A percentile compares a stretch with the other conserved stretches of the same genome.
Conservation (phyloP, 129 eudicot genomes). For the Chrysanthemum makinoi region DNA sequence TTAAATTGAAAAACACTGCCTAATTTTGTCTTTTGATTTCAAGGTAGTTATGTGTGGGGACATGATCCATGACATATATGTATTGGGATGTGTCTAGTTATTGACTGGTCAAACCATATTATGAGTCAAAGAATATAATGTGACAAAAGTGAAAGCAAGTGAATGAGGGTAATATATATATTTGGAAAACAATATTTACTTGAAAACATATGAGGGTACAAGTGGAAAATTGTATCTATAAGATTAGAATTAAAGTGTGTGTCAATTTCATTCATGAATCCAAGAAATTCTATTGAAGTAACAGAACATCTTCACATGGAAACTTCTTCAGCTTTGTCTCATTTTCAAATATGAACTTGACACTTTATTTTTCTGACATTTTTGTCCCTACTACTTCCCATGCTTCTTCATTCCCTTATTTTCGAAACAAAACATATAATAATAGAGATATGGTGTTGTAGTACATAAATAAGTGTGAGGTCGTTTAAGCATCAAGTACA, state of each 20-base stretch:
- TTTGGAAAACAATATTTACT: not conserved
- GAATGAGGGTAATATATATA: constrained; percentile 18
- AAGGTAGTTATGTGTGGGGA: constrained; percentile 38
- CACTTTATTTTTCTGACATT: constrained; percentile 37
- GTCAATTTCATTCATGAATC: constrained; percentile 27
- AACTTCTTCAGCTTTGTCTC: constrained; percentile 54
- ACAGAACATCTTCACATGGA: constrained; percentile 42
- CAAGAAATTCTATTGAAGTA: constrained; percentile 42
- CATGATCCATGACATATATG: constrained; percentile 26
- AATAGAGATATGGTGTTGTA: not conserved
- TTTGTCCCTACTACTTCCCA: constrained; percentile 37
- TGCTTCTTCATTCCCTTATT: constrained; percentile 20
- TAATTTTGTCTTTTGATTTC: constrained; percentile 10
- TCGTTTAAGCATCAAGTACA: too few relatives aligned
- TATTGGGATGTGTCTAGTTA: constrained; percentile 50
- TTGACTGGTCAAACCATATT: constrained; percentile 64
- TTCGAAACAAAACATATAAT: not conserved
- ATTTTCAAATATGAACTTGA: constrained; percentile 34
- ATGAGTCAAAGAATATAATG: constrained; percentile 49
- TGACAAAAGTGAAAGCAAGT: constrained; percentile 50
- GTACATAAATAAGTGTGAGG: not conserved
- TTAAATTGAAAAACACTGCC: too few relatives aligned
- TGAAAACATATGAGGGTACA: not conserved
- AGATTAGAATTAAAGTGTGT: not conserved
- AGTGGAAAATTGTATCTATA: not conserved